Percentiles rank a stretch among this genome's conserved stretches.
Conservation (phyloP, 257 asterid genomes). For the Orobanche coerulescens region DNA sequence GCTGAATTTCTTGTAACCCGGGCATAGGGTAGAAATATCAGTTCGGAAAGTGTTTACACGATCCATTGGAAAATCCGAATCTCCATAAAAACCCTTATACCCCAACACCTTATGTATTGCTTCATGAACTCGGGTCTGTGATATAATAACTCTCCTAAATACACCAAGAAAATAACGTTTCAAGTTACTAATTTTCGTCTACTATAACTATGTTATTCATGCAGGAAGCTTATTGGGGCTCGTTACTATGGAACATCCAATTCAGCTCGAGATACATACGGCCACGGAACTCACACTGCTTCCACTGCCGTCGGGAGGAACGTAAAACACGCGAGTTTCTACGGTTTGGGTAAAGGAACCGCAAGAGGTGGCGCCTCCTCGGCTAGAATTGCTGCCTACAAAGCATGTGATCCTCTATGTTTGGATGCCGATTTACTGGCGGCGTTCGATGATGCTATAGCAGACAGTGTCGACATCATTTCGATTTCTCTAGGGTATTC, state of each 20-base stretch:
- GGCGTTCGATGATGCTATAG: constrained; percentile 27
- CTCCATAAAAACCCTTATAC: too few relatives aligned
- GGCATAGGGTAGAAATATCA: too few relatives aligned
- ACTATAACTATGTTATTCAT: not conserved
- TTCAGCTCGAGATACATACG: not conserved
- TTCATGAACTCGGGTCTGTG: too few relatives aligned
- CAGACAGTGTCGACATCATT: constrained; percentile 45
- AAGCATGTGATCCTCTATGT: constrained; percentile 17
- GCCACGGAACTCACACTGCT: constrained; percentile 29
- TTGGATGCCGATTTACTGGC: constrained; percentile 2
- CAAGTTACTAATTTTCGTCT: not conserved
- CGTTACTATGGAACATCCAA: constrained; percentile 16
- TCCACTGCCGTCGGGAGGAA: constrained; percentile 26
- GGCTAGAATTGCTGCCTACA: constrained; percentile 28
- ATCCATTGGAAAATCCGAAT: too few relatives aligned
- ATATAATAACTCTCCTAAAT: too few relatives aligned
- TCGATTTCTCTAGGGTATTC: constrained; percentile 24
- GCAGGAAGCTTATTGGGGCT: constrained; percentile 39
- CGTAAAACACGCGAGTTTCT: constrained; percentile 19
- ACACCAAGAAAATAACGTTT: too few relatives aligned
- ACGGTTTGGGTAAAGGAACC: constrained; percentile 19
- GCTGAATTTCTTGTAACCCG: too few relatives aligned
- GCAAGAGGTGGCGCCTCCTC: constrained; percentile 34
- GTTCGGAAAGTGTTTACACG: too few relatives aligned
- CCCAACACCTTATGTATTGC: too few relatives aligned